Percentiles rank a stretch among this genome's conserved stretches.
Conservation (phyloP, 805 yeast species). For the Candida pseudoglaebosa region DNA sequence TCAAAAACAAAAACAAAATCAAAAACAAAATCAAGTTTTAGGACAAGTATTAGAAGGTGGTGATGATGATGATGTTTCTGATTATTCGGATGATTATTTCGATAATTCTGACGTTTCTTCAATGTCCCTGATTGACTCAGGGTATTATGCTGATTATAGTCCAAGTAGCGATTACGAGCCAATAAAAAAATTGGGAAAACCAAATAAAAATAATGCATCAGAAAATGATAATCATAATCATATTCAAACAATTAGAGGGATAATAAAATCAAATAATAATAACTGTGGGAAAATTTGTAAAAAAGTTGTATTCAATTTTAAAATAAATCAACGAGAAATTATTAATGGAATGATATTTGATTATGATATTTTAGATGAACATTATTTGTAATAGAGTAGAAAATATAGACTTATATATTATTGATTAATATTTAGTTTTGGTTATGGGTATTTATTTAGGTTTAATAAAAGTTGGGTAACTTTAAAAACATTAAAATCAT, state of each 20-base stretch:
- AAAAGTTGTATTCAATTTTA: constrained; percentile 39
- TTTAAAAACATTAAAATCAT: too few relatives aligned
- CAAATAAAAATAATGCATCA: too few relatives aligned
- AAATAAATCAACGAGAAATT: constrained; percentile 43
- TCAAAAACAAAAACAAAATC: constrained; percentile 1
- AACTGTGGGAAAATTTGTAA: too few relatives aligned
- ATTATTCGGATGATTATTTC: constrained; percentile 5
- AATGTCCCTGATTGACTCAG: constrained; percentile 9
- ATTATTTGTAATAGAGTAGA: constrained; percentile 18
- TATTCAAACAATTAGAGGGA: too few relatives aligned
- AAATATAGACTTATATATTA: not conserved
- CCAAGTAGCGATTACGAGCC: too few relatives aligned
- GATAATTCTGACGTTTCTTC: constrained; percentile 7
- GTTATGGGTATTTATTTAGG: not conserved
- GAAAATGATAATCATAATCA: too few relatives aligned
- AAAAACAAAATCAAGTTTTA: not conserved
- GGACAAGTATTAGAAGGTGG: constrained; percentile 2
- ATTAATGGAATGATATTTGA: constrained; percentile 42
- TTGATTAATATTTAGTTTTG: not conserved
- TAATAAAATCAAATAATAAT: too few relatives aligned
- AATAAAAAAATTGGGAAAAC: too few relatives aligned
- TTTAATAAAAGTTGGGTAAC: not conserved
- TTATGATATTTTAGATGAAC: constrained; percentile 39
- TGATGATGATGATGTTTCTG: not conserved
- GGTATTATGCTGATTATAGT: constrained; percentile 5